Evolutionary conservation across 1,284 basidiomycete genomes (phyloP).

Genomic region (Marasmius sp.): DNA sequence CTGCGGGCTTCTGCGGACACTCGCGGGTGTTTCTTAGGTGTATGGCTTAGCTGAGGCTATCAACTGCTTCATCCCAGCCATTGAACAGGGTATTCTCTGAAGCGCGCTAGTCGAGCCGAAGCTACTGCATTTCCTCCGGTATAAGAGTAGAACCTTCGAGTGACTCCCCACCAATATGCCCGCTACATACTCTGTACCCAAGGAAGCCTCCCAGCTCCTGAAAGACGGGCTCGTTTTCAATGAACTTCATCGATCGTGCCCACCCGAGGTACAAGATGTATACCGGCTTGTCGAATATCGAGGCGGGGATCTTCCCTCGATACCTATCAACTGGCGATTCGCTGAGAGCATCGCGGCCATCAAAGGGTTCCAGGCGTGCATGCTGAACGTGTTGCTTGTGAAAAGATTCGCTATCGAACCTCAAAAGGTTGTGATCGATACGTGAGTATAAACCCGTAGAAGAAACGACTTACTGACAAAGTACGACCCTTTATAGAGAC

Average conservation of each 20-base stretch:
- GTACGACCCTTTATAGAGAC: slow-evolving; percentile 8
- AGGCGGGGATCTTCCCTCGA: slow-evolving; percentile 15
- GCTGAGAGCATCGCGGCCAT: slow-evolving; percentile 25
- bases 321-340: slow-evolving; percentile 25
- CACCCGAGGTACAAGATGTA: slow-evolving; percentile 18
- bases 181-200: slow-evolving; percentile 1
- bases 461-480: background rate
- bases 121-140: too few species aligned
- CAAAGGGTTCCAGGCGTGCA: slow-evolving; percentile 25
- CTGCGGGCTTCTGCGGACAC: too few species aligned
- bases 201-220: slow-evolving; percentile 17
- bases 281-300: slow-evolving; percentile 16
- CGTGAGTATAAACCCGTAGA: slow-evolving; percentile 12
- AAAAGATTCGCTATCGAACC: slow-evolving; percentile 21
- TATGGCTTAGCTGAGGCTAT: too few species aligned
- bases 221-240: slow-evolving; percentile 21
- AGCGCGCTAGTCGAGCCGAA: too few species aligned
- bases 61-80: too few species aligned
- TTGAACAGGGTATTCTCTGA: too few species aligned
- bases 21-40: too few species aligned
- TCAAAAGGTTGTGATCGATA: slow-evolving; percentile 23
- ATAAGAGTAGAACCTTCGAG: too few species aligned
- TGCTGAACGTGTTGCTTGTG: slow-evolving; percentile 22
- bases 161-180: too few species aligned
- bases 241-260: slow-evolving; percentile 16